Evolutionary conservation across 495 filamentous ascomycete genomes (phyloP), one percentile per base, ranked within the genome.

Genomic region (Aspergillus avenaceus): DNA sequence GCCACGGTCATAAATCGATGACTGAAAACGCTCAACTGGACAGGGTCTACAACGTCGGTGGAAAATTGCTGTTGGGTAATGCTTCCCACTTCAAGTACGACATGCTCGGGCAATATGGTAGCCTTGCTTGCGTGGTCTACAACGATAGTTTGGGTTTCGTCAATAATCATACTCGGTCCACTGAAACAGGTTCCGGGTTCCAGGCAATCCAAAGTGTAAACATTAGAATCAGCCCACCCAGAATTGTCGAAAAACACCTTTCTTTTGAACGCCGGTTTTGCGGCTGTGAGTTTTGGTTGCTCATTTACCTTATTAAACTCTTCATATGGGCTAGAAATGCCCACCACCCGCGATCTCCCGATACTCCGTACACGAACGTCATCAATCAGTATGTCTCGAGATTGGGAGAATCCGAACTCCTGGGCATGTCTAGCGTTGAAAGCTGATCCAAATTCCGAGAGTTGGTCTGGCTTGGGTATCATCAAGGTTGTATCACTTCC

Each of bases 1-100:
- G 90, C 90, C 57, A 96, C 95, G 19, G 90, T 88, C 90, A 96
- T 96, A 67, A 96, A 96, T 11, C 90, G 75, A 65, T 95, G 89
- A 5, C 87, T 87, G 58, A 96, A 95, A 43, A 96, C 90, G 64
- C 85, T 90, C 11, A 96, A 80, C 78, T 95, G 86, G 63, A 96
- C 91, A 0, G 91, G 90, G 57, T 91, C 70, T 1, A 67, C 32
- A 45, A 41, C 55, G 21, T 48, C 38, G 8, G 52, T 45, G 23
- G 46, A 80, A 31, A 90, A 73, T 9, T 79, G 80, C 55, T 82
- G 84, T 6, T 95, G 74, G 61, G 92, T 87, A 47, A 85, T 45
- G 12, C 36, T 77, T 52, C 90, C 86, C 3, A 95, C 86, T 3
- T 65, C 50, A 50, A 72, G 82, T 58, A 91, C 84, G 13, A 95